Evolutionary conservation across 805 yeast genomes (phyloP), one percentile per base, ranked within the genome.

Genomic region (Myxozyma geophila): DNA sequence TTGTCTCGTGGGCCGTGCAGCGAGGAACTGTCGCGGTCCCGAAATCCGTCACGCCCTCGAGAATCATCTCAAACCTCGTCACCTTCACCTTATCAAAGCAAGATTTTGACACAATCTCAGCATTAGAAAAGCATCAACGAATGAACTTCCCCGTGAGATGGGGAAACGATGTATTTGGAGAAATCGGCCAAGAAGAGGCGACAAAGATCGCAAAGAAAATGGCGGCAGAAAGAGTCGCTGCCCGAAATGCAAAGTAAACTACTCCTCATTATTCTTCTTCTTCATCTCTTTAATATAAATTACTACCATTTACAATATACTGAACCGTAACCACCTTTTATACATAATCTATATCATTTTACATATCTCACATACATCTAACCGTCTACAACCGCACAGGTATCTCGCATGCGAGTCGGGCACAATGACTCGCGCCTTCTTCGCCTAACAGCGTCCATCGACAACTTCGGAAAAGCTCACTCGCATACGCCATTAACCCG

Each of bases 61-160:
- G 96, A 73, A 82, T 90, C 53, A 73, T 75, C 40, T 69, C 76
- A 21, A 80, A 80, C 70, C 70, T 78, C 43, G 76, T 75, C 66
- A 75, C 77, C 33, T 68, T 77, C 50, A 75, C 78, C 17, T 75
- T 85, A 36, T 72, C 79, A 40, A 68, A 72, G 28, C 80, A 78
- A 55, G 86, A 84, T 49, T 60, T 83, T 59, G 71, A 74, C n/a
- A 67, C 67, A 23, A 70, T 83, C 70, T 80, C 85, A 17, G 75
- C 75, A 49, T 82, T 91, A 74, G 88, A 91, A 75, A 81, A 80
- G 65, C 83, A 82, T 70, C 78, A 90, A 69, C 85, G 97, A 78
- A 91, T 91, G 80, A 91, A 91, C 77, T 89, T 91, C 75, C 96
- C 97, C 62, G 73, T 67, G 64, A 73, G 71, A 67, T 72, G 79